Evolutionary conservation across 768 basidiomycete species (phyloP), one percentile per base, ranked within the genome.

Genomic region (Calvatia gigantea): DNA sequence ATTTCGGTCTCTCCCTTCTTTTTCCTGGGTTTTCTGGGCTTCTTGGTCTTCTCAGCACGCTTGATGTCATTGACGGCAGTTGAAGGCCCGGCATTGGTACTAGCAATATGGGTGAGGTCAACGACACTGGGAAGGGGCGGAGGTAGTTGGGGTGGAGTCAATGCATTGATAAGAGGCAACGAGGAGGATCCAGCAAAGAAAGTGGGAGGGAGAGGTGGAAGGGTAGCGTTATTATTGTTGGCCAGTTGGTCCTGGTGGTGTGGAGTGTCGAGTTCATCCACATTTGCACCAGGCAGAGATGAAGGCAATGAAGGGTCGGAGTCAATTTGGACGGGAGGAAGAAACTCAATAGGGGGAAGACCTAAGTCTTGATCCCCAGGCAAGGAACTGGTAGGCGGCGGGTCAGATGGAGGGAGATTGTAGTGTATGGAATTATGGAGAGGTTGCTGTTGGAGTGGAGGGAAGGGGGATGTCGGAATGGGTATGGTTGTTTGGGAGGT

Each of bases 101-200:
- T 65, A 6, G 70, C 66, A 14, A 70, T 58, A 49, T 62, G 63
- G 21, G 68, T 70, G 46, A 70, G 50, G 56, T 73, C 69, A 17
- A 73, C 64, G 7, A 71, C 43, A 7, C 54, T 55, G 2, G 49
- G 56, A 7, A 27, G 41, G 6, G 53, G 39, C 6, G 27, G 42
- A 11, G n/a, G 28, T 23, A 27, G 19, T 2, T 33, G 32, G 3
- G 39, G 41, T 29, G 44, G 17, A 7, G 64, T 46, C 11, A 69
- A 63, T 15, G 69, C 59, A 11, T 41, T 29, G 47, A 25, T 14
- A 3, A 28, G 28, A n/a, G 38, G 19, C 23, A 37, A 39, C 0
- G 78, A 75, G 9, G 80, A 76, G 6, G 80, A 73, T 3, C 71
- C 67, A 9, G 77, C 75, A 38, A 81, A 80, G 62, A 78, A 80